Base-by-base conservation (phyloP, 202 grass and related monocot genomes). In the Setaria italica region DNA sequence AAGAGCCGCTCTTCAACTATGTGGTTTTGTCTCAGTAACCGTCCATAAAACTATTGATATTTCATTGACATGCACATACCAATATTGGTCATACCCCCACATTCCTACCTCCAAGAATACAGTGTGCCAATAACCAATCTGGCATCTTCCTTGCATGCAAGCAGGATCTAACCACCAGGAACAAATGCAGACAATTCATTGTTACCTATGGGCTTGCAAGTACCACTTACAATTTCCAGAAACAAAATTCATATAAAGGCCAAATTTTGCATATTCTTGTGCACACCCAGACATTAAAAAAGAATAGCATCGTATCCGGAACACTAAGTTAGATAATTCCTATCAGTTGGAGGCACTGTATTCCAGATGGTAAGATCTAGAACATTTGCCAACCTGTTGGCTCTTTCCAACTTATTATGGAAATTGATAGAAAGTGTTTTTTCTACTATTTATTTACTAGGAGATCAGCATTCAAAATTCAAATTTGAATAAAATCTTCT, bases 371-470 rank as follows among this genome's bases (percentile, higher is more conserved):
- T 62, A 45, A 72, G 9, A 67, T 84, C 5, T 19, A 72, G 13
- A 20, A 41, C 5, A 4, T 84, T 46, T 76, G 42, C 17, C 49
- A 79, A 85, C 48, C 8, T 42, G 15, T 79, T 72, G 46, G 20
- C 11, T 67, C 16, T 43, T 37, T 33, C 20, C 20, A 25, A 42
- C 41, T 62, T 71, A 71, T 35, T 59, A 15, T 16, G 15, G 29
- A 17, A 72, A 62, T 80, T 51, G 15, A 58, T 11, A 86, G 17
- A 4, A 43, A 1, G 51, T 42, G 64, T 19, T 78, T 37, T 49
- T 70, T 82, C 63, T 77, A 35, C 7, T 70, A 82, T 45, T 72
- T 6, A 77, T 70, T 39, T 69, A 82, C 15, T 74, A 74, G 34
- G 25, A 53, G 29, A 74, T 20, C 3, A 34, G 15, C 47, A 11